phyloP scores from a whole-genome alignment of 768 basidiomycete species.

The Harrya chromipes region DNA sequence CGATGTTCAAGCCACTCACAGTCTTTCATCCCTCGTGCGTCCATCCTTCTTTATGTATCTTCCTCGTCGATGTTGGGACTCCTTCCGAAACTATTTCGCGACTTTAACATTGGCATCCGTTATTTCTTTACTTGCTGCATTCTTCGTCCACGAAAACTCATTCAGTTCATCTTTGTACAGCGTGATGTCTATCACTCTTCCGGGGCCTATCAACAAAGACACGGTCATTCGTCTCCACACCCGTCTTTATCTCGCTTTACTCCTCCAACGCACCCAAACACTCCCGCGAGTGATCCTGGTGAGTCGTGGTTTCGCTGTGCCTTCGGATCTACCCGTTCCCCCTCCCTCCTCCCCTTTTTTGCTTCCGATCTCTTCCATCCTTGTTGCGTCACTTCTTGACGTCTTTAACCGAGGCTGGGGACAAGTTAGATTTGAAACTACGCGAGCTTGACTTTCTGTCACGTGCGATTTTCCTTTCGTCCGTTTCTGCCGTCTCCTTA shows the following conservation, averaged over 20 bases:
- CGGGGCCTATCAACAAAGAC: slow-evolving; percentile 5
- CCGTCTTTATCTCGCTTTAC: slow-evolving; percentile 21
- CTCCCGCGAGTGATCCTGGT: slow-evolving; percentile 28
- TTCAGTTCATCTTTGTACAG: slow-evolving; percentile 4
- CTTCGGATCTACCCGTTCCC: too few relatives aligned
- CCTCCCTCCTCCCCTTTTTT: too few relatives aligned
- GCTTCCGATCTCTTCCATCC: too few relatives aligned
- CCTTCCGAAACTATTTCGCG: background rate
- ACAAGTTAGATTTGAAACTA: background rate
- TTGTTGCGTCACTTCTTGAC: too few relatives aligned
- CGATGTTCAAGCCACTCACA: slow-evolving; percentile 12
- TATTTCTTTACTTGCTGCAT: background rate
- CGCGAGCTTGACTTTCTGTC: background rate
- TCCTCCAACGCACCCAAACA: slow-evolving; percentile 23
- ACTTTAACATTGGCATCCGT: background rate
- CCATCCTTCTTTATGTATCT: background rate
- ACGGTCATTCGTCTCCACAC: slow-evolving; percentile 17
- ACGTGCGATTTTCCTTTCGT: background rate
- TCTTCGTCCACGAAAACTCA: slow-evolving; percentile 2
- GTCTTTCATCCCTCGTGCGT: slow-evolving; percentile 28
- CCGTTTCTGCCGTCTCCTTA: slow-evolving; percentile 11
- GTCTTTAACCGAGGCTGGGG: background rate
- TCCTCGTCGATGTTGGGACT: background rate
- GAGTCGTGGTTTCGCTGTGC: slow-evolving; percentile 9
- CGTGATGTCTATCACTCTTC: slow-evolving; percentile 8